Conservation (phyloP, 1,284 basidiomycete genomes). For the Microbotryum lychnidis-dioicae region DNA sequence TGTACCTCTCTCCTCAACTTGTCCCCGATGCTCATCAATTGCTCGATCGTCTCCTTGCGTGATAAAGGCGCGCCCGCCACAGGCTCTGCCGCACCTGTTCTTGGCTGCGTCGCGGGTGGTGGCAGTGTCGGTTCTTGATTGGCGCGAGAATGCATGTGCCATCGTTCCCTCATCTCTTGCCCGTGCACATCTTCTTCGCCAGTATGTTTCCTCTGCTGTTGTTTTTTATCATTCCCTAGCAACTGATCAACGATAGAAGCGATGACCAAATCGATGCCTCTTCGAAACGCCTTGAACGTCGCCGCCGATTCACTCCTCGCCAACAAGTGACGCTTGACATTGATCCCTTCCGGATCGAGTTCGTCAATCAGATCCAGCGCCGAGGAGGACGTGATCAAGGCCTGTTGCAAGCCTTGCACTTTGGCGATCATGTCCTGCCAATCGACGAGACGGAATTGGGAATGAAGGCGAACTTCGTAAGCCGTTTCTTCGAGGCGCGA, state of each 20-base stretch:
- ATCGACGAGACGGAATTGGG: conserved; percentile 14
- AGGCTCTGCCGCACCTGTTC: no score
- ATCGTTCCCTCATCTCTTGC: no score
- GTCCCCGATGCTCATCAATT: conserved; percentile 17
- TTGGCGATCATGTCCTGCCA: conserved; percentile 20
- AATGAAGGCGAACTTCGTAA: conserved; percentile 10
- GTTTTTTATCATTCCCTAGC: not conserved
- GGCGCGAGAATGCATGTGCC: no score
- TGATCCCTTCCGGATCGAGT: conserved; percentile 18
- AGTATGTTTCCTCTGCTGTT: not conserved
- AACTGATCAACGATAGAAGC: conserved; percentile 24
- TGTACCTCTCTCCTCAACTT: conserved; percentile 19
- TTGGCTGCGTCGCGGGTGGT: no score
- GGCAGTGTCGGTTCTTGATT: no score
- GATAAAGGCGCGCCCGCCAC: no score
- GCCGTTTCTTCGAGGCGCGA: conserved; percentile 19
- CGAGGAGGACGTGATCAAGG: conserved; percentile 23
- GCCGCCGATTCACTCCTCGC: conserved; percentile 7
- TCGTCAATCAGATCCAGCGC: conserved; percentile 24
- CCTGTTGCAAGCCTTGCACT: conserved; percentile 25
- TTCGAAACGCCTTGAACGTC: conserved; percentile 18
- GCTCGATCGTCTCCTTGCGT: conserved; percentile 3
- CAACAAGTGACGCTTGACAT: conserved; percentile 18
- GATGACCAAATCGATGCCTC: conserved; percentile 25
- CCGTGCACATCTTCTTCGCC: not conserved